A percentile compares a stretch with the other conserved stretches of the same genome.
Conservation (phyloP, 2,329 filamentous ascomycete species). For the Colletotrichum liriopes region DNA sequence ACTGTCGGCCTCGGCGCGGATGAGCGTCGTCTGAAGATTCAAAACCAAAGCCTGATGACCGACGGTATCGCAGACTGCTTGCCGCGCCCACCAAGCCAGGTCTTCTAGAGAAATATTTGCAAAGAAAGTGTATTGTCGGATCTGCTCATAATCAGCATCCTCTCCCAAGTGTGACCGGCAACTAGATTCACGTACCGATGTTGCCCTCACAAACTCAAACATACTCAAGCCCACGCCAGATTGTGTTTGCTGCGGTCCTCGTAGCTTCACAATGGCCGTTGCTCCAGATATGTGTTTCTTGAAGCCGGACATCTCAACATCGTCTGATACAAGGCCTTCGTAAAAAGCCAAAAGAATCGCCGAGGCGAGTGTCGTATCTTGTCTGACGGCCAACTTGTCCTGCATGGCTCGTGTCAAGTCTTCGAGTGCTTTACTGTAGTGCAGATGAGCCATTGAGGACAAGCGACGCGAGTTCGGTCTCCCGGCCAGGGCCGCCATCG, state of each 20-base stretch:
- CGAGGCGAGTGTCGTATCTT: constrained; percentile 46
- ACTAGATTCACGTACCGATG: constrained; percentile 41
- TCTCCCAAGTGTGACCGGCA: too few species aligned
- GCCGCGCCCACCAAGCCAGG: constrained; percentile 46
- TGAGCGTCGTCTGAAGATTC: constrained; percentile 47
- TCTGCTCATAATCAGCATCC: constrained; percentile 22
- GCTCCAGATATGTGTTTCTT: constrained; percentile 47
- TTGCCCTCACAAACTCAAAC: constrained; percentile 47
- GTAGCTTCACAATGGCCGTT: constrained; percentile 45
- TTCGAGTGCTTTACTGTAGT: constrained; percentile 46
- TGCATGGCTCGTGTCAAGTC: constrained; percentile 45
- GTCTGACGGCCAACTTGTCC: constrained; percentile 41
- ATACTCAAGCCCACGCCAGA: constrained; percentile 45
- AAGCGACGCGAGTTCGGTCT: constrained; percentile 45
- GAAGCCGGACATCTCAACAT: constrained; percentile 43
- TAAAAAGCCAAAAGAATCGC: constrained; percentile 47
- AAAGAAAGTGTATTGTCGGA: constrained; percentile 47
- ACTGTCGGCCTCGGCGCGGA: constrained; percentile 46
- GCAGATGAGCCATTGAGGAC: constrained; percentile 43
- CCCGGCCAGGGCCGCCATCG: constrained; percentile 46
- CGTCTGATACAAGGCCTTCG: constrained; percentile 45
- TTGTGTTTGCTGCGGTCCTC: constrained; percentile 41
- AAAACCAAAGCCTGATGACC: constrained; percentile 46
- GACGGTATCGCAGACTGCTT: constrained; percentile 44
- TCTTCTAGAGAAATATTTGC: constrained; percentile 45